Conservation (phyloP, 371 early-diverging fungal genomes). For the Mortierella sp. region DNA sequence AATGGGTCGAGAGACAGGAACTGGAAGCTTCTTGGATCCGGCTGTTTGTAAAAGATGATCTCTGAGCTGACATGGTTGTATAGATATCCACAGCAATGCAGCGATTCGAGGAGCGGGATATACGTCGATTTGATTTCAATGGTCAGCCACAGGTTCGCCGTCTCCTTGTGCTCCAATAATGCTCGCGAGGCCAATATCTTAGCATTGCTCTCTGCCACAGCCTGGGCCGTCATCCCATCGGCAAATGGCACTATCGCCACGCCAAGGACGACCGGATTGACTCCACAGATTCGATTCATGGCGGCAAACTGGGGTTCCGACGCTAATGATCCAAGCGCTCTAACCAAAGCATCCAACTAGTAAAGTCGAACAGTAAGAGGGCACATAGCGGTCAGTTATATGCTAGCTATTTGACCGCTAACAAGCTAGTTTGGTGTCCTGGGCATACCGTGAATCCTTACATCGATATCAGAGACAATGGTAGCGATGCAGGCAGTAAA, state of each 20-base stretch:
- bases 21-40: constrained; percentile 75
- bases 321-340: constrained; percentile 40
- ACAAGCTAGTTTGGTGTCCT: too few relatives aligned
- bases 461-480: constrained; percentile 60
- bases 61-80: constrained; percentile 60
- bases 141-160: constrained; percentile 61
- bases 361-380: not conserved
- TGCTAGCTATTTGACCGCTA: not conserved
- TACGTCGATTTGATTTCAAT: constrained; percentile 60
- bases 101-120: constrained; percentile 55
- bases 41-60: constrained; percentile 75
- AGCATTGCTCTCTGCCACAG: constrained; percentile 48
- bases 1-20: constrained; percentile 80
- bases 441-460: constrained; percentile 24
- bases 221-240: constrained; percentile 32
- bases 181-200: constrained; percentile 41
- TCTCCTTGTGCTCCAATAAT: constrained; percentile 52
- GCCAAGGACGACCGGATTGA: constrained; percentile 51
- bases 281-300: constrained; percentile 41
- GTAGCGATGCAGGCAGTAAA: constrained; percentile 63
- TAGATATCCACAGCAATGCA: constrained; percentile 61
- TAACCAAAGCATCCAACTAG: constrained; percentile 46
- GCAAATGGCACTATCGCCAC: constrained; percentile 53
- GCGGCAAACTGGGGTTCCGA: constrained; percentile 44
- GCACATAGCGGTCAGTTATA: not conserved